Percentiles rank a stretch among this genome's conserved stretches.
phyloP scores from a whole-genome alignment of 208 protist genomes.

The Leptomonas pyrrhocoris region DNA sequence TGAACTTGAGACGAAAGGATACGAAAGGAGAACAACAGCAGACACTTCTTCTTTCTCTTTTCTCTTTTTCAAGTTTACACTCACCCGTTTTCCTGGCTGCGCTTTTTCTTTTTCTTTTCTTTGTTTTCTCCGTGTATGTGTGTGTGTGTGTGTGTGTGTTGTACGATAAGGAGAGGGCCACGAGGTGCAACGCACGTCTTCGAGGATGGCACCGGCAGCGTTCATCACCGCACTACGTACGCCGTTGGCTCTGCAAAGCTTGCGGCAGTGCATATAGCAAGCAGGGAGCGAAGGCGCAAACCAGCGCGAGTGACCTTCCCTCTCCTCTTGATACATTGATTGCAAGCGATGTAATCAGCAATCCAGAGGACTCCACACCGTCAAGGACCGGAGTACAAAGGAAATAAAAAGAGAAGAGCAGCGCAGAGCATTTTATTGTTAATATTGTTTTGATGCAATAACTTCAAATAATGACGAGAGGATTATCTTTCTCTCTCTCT shows the following conservation, averaged over 20 bases:
- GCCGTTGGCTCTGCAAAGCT: too few relatives aligned
- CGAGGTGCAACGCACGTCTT: too few relatives aligned
- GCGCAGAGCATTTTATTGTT: not conserved
- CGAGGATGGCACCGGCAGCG: too few relatives aligned
- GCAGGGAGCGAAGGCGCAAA: too few relatives aligned
- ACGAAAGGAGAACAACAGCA: constrained; percentile 37
- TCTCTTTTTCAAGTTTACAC: not conserved
- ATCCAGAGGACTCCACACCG: too few relatives aligned
- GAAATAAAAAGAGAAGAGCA: not conserved
- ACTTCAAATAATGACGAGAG: not conserved
- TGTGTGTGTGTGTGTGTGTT: too few relatives aligned
- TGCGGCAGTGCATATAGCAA: too few relatives aligned
- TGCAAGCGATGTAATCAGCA: not conserved
- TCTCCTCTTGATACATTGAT: not conserved
- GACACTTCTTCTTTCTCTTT: constrained; percentile 41
- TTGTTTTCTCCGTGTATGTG: not conserved
- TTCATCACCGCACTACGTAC: too few relatives aligned
- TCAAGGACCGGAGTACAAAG: not conserved
- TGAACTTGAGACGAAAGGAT: not conserved
- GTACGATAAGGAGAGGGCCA: too few relatives aligned
- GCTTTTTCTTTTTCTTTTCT: not conserved
- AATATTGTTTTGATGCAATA: not conserved
- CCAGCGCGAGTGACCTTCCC: too few relatives aligned
- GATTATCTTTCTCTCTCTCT: constrained; percentile 17
- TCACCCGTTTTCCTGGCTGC: constrained; percentile 7